Percentiles rank a stretch among this genome's conserved stretches.
phyloP scores from a whole-genome alignment of 2,329 filamentous ascomycete genomes.

The Paecilomyces sp. region DNA sequence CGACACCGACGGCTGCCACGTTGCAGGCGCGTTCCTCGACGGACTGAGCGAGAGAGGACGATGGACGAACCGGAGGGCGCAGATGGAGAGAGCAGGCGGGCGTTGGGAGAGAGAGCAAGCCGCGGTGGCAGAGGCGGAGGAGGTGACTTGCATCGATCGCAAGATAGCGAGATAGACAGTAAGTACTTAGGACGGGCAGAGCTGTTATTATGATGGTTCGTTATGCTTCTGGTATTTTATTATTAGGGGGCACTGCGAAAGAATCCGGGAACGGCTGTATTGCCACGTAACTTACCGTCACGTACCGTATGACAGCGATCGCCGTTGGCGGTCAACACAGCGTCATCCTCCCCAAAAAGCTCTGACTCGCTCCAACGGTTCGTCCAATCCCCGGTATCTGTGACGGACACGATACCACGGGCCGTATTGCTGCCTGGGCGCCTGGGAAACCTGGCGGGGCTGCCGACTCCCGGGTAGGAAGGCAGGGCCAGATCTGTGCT shows the following conservation, averaged over 20 bases:
- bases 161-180: neutral
- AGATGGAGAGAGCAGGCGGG: neutral
- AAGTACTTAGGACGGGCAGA: too few species aligned
- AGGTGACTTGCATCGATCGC: neutral
- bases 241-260: neutral
- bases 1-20: slow-evolving; percentile 32
- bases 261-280: neutral
- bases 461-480: neutral
- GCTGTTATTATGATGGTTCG: too few species aligned
- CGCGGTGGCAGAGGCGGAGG: neutral
- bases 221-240: too few species aligned
- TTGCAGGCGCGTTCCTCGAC: slow-evolving; percentile 34
- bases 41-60: slow-evolving; percentile 2
- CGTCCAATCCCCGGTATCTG: neutral
- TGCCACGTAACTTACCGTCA: neutral
- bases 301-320: neutral
- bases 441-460: neutral
- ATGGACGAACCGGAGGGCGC: neutral
- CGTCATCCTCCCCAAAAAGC: neutral
- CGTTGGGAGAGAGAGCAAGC: neutral
- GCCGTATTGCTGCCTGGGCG: neutral
- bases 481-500: neutral
- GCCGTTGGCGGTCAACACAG: neutral
- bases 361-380: neutral
- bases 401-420: neutral